Base-by-base conservation (phyloP, 176 grass and related monocot genomes). In the Aegilops sharonensis region DNA sequence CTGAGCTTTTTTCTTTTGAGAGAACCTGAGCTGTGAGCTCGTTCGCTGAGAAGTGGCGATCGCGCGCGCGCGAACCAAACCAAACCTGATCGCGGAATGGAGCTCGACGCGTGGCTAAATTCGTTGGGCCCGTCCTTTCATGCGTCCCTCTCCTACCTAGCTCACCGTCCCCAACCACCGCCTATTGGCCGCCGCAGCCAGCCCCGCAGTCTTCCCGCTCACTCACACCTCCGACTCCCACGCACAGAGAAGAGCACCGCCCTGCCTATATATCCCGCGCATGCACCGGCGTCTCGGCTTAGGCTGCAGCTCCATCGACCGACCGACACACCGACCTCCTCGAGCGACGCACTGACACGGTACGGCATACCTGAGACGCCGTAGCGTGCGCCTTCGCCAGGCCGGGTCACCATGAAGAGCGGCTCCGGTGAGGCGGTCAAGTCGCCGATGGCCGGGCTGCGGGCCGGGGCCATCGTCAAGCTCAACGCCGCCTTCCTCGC, bases 401-500 rank as follows among this genome's bases (percentile, higher is more conserved):
- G 54, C 54, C 18, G 17, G 3, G 23, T 54, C 45, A 36, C 65
- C 39, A 91, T 91, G 90, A 86, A 86, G 39, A 43, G 61, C 8
- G 72, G 83, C 39, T 50, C 87, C 45, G 81, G 90, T 2, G 96
- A 92, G 32, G 86, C 86, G 34, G 68, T 85, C 5, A 98, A 95
- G 89, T 79, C 87, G 11, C 81, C 88, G 78, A n/a, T 72, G 18
- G 68, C 85, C n/a, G 61, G 39, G 11, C 89, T 84, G 29, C 85
- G 94, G 45, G 70, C 86, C 29, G 42, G 90, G 47, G 79, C 90
- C 27, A 75, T 98, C n/a, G 85, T 95, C 27, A 94, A 86, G 90
- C 88, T 98, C 39, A 94, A 98, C 82, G 78, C 94, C 24, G 92
- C 94, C 59, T 98, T 95, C 81, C 85, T 98, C 43, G 78, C 80